A percentile compares a stretch with the other conserved stretches of the same genome.
These are phyloP conservation scores for Boletus subluridellus DNA, from an alignment of 1,284 basidiomycete genomes.

Conservation along the genomic window DNA sequence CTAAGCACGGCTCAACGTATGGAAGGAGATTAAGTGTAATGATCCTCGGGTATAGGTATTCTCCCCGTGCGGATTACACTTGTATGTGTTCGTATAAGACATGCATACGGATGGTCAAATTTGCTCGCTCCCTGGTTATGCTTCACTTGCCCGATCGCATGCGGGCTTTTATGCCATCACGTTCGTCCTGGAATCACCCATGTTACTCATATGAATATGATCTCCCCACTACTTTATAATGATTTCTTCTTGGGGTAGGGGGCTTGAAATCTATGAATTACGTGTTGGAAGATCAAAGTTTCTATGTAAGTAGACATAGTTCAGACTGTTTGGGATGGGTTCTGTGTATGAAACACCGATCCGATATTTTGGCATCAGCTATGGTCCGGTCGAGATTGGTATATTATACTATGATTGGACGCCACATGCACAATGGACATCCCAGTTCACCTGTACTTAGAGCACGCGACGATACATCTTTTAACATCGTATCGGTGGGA, in stretches of 20 bases:
- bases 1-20: slow-evolving; percentile 64
- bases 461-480: no score
- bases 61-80: slow-evolving; percentile 8
- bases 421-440: no score
- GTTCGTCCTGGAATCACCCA: not conserved
- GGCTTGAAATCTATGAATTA: not conserved
- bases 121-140: not conserved
- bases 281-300: not conserved
- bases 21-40: slow-evolving; percentile 41
- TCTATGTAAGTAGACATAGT: not conserved
- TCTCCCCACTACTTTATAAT: not conserved
- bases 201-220: slow-evolving; percentile 1
- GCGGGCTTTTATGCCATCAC: not conserved
- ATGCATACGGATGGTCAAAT: slow-evolving; percentile 13
- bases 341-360: not conserved
- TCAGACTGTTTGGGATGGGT: not conserved
- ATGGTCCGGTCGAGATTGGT: not conserved
- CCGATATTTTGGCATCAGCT: not conserved
- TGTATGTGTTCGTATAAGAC: slow-evolving; percentile 15
- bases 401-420: not conserved
- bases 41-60: slow-evolving; percentile 20
- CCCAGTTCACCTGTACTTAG: no score
- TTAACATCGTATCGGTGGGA: no score
- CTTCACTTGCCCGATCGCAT: not conserved
- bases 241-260: not conserved